Conservation (phyloP, 768 basidiomycete genomes). For the Russula ochroleuca region DNA sequence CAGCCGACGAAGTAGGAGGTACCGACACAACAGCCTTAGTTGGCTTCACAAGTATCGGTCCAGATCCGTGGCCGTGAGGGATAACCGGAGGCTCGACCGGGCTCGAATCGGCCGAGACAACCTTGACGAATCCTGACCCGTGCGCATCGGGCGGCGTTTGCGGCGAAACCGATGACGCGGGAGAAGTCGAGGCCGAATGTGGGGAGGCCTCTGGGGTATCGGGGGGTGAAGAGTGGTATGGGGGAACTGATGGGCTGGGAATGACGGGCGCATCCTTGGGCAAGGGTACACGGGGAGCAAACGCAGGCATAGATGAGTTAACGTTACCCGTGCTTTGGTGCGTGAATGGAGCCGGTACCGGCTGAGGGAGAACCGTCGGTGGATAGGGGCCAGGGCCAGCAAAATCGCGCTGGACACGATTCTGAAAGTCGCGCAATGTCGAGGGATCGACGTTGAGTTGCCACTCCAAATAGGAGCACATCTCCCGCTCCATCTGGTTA, state of each 20-base stretch:
- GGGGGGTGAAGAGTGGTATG: conserved; percentile 29
- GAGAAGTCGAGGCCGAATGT: conserved; percentile 33
- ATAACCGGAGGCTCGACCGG: conserved; percentile 11
- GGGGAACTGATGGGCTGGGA: conserved; percentile 21
- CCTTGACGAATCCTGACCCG: conserved; percentile 13
- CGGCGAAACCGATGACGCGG: conserved; percentile 34
- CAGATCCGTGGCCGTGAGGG: conserved; percentile 13
- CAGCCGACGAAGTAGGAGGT: background rate
- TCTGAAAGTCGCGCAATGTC: conserved; percentile 58
- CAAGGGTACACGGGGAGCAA: conserved; percentile 27
- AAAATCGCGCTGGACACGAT: conserved; percentile 58
- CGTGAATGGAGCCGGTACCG: conserved; percentile 32
- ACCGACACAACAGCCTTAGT: conserved; percentile 1
- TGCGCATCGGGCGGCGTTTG: conserved; percentile 31
- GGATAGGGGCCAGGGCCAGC: conserved; percentile 54
- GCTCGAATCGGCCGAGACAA: conserved; percentile 22
- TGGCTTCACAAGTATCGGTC: background rate
- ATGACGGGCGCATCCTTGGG: conserved; percentile 25
- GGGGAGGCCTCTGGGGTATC: conserved; percentile 33
- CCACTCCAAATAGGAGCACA: conserved; percentile 94
- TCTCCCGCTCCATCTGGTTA: conserved; percentile 96
- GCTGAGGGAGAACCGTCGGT: conserved; percentile 53
- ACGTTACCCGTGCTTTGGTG: conserved; percentile 22
- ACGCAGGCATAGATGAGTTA: conserved; percentile 30
- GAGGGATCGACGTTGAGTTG: conserved; percentile 70